Evolutionary conservation across 2,329 filamentous ascomycete species (phyloP).

Genomic region (Talaromyces sp.): DNA sequence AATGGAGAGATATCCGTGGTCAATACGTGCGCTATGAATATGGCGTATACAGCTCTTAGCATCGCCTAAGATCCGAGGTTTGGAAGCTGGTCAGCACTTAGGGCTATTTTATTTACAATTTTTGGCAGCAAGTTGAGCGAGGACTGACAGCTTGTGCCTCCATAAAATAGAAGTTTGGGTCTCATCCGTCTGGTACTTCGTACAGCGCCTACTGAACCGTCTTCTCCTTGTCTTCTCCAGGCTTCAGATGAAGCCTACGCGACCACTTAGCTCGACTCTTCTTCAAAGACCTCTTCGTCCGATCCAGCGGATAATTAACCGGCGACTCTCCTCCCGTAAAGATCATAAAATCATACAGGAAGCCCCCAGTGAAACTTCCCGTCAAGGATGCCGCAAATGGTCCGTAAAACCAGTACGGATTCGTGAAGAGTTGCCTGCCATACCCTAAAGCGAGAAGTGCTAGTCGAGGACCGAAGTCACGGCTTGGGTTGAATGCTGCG

Average conservation of each 20-base stretch:
- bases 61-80: background rate
- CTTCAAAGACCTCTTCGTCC: conserved; percentile 38
- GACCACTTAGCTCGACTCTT: conserved; percentile 45
- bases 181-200: no score
- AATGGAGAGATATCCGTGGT: no score
- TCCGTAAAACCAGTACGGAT: conserved; percentile 48
- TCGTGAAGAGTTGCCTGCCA: conserved; percentile 39
- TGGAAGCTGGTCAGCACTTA: background rate
- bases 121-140: no score
- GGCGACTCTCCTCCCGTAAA: conserved; percentile 52
- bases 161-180: no score
- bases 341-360: conserved; percentile 52
- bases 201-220: background rate
- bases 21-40: background rate
- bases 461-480: conserved; percentile 51
- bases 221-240: background rate
- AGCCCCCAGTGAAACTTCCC: conserved; percentile 45
- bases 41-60: background rate
- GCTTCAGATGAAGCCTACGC: conserved; percentile 25
- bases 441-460: conserved; percentile 47
- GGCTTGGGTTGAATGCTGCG: conserved; percentile 48
- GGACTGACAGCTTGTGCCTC: no score
- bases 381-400: conserved; percentile 40
- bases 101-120: background rate
- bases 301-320: conserved; percentile 49